These are phyloP conservation scores for Sanghuangporus baumii DNA, from an alignment of 1,284 basidiomycete genomes.

Conservation along the genomic window DNA sequence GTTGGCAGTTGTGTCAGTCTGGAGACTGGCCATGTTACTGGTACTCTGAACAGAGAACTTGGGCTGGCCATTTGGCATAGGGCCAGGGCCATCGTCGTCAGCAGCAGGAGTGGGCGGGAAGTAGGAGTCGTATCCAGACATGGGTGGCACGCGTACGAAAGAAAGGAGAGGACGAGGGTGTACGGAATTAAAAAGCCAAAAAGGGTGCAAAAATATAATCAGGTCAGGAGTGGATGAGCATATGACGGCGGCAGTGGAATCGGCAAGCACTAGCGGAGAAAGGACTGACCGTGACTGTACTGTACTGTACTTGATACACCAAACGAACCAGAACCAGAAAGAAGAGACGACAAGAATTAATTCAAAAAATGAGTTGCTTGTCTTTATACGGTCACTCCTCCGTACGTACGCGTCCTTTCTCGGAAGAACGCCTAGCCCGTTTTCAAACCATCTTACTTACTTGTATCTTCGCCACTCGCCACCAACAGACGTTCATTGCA, in stretches of 20 bases:
- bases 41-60: constrained; percentile 1
- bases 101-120: constrained; percentile 16
- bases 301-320: not conserved
- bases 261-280: not conserved
- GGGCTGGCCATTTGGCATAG: not conserved
- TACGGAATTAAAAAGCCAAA: not conserved
- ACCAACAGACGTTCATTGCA: not conserved
- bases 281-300: constrained; percentile 1
- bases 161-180: not conserved
- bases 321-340: not conserved
- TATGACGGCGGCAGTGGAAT: not conserved
- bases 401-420: too few relatives aligned
- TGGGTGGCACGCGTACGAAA: not conserved
- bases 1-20: not conserved
- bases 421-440: not conserved
- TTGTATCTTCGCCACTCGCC: constrained; percentile 2
- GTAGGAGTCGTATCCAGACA: constrained; percentile 13
- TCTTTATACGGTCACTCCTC: not conserved
- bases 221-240: not conserved
- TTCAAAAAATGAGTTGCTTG: not conserved
- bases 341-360: not conserved
- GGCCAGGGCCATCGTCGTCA: not conserved
- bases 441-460: not conserved
- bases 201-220: not conserved
- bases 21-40: constrained; percentile 1